Evolutionary conservation across 148 eudicot genomes (phyloP).

Genomic region (Rheum nobile): DNA sequence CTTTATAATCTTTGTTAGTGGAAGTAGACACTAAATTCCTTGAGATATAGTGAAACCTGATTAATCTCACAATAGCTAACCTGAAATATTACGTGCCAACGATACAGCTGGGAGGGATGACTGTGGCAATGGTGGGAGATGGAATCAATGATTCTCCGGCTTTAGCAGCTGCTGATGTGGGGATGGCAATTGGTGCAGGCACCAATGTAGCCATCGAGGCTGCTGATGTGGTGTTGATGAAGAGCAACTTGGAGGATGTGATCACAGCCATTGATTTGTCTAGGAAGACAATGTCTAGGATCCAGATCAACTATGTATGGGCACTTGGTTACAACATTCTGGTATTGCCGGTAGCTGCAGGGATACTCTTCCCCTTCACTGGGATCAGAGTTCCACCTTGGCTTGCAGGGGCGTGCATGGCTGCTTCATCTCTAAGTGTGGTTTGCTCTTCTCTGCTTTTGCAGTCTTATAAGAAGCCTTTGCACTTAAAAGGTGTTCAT

Average conservation of each 20-base stretch:
- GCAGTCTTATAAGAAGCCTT: constrained; percentile 90
- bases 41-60: neutral
- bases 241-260: constrained; percentile 86
- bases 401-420: constrained; percentile 99
- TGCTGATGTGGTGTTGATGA: constrained; percentile 83
- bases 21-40: neutral
- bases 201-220: constrained; percentile 97
- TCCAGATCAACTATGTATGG: constrained; percentile 83
- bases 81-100: constrained; percentile 1
- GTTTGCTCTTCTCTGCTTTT: constrained; percentile 87
- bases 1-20: neutral
- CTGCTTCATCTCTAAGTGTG: constrained; percentile 89
- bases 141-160: constrained; percentile 98
- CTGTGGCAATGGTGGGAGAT: constrained; percentile 98
- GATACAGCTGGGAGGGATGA: constrained; percentile 57
- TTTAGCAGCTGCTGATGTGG: constrained; percentile 85
- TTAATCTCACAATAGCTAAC: neutral
- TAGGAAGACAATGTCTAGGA: constrained; percentile 66
- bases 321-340: constrained; percentile 93
- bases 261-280: constrained; percentile 90
- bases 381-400: constrained; percentile 92
- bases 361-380: constrained; percentile 67
- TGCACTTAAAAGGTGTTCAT: constrained; percentile 12
- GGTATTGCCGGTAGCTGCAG: constrained; percentile 89
- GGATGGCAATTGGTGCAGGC: constrained; percentile 97